Percentiles rank a stretch among this genome's conserved stretches.
These are phyloP conservation scores for Aspergillus fructus DNA, from an alignment of 2,329 filamentous ascomycete species.

Conservation along the genomic window DNA sequence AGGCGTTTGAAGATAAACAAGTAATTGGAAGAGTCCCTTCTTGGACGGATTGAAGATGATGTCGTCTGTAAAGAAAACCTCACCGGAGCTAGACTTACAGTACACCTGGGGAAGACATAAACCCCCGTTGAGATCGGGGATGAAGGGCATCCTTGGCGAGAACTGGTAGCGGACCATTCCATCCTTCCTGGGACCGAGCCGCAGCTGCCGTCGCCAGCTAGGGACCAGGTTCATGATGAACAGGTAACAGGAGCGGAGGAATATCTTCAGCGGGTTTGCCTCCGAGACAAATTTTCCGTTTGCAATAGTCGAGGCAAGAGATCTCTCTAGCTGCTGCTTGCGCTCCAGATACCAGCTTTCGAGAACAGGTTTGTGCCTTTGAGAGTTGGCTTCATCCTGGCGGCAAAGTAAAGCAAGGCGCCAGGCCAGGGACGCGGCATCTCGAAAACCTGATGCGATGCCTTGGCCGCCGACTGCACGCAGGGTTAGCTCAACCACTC, in stretches of 20 bases:
- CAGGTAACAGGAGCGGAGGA: slow-evolving; percentile 33
- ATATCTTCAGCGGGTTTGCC: slow-evolving; percentile 28
- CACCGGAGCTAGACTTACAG: slow-evolving; percentile 14
- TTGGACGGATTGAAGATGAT: slow-evolving; percentile 29
- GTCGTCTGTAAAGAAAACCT: slow-evolving; percentile 34
- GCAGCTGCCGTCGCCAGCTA: slow-evolving; percentile 27
- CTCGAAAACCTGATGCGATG: slow-evolving; percentile 43
- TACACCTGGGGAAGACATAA: slow-evolving; percentile 37
- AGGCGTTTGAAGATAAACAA: slow-evolving; percentile 21
- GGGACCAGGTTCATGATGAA: slow-evolving; percentile 35
- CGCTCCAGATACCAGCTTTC: slow-evolving; percentile 36
- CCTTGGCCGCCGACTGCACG: slow-evolving; percentile 42
- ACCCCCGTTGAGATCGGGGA: slow-evolving; percentile 30
- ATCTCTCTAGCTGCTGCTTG: slow-evolving; percentile 39
- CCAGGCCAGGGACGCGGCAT: slow-evolving; percentile 40
- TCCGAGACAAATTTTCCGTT: slow-evolving; percentile 38
- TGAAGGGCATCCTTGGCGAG: slow-evolving; percentile 31
- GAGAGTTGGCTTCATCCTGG: background rate
- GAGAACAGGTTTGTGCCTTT: slow-evolving; percentile 25
- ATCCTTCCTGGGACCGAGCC: slow-evolving; percentile 29
- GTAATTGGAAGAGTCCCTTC: slow-evolving; percentile 32
- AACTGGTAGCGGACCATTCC: slow-evolving; percentile 33
- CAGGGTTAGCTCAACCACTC: background rate
- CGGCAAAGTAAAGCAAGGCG: slow-evolving; percentile 32
- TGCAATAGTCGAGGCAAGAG: slow-evolving; percentile 33